Percentiles rank a stretch among this genome's conserved stretches.
These are phyloP conservation scores for Corynascus novoguineensis DNA, from an alignment of 495 filamentous ascomycete genomes.

Conservation along the genomic window DNA sequence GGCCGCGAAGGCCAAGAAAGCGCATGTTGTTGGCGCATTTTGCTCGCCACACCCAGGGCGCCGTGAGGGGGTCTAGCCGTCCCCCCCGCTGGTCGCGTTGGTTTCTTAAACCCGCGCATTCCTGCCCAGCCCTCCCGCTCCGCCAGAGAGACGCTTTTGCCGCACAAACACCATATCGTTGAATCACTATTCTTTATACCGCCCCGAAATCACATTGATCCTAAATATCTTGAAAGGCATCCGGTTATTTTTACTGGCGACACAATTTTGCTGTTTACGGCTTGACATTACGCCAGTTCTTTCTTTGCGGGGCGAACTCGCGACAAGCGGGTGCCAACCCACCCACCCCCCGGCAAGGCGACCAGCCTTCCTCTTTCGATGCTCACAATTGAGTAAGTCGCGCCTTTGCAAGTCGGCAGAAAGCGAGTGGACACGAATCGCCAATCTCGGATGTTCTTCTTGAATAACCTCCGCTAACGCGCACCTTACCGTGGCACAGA, in stretches of 20 bases:
- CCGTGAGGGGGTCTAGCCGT: constrained; percentile 15
- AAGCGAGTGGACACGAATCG: neutral
- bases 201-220: neutral
- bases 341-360: constrained; percentile 8
- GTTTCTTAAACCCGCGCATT: constrained; percentile 24
- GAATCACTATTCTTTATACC: neutral
- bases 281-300: neutral
- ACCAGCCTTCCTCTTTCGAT: constrained; percentile 18
- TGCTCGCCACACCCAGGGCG: constrained; percentile 17
- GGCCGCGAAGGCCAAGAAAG: constrained; percentile 22
- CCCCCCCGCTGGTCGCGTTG: constrained; percentile 8
- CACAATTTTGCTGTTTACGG: neutral
- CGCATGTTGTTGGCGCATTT: constrained; percentile 21
- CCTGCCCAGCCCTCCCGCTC: constrained; percentile 18
- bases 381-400: constrained; percentile 32
- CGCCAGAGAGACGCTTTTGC: constrained; percentile 1
- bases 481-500: constrained; percentile 15
- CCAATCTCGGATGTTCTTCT: neutral
- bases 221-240: neutral
- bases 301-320: constrained; percentile 16
- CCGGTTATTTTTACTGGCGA: neutral
- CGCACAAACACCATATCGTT: neutral
- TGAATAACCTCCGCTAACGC: constrained; percentile 9
- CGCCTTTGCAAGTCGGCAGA: neutral
- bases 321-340: constrained; percentile 9